These are phyloP conservation scores for Tetrapisispora pingtungensis DNA, from an alignment of 805 yeast species.

Conservation along the genomic window DNA sequence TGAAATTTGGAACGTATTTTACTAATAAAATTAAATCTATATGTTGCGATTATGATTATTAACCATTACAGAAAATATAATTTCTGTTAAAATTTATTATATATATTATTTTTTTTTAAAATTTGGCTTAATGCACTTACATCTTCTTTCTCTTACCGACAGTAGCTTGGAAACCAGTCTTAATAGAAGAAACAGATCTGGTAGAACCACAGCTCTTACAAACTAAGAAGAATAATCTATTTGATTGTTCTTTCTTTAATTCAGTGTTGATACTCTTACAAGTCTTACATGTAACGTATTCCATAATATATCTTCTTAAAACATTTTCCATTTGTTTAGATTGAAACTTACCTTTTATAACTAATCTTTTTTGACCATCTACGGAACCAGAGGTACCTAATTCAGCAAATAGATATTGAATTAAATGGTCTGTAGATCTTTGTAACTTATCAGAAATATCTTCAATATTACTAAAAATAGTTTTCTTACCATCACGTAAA, in stretches of 20 bases:
- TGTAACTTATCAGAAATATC: constrained; percentile 89
- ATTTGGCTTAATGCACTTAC: constrained; percentile 10
- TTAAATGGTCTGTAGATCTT: constrained; percentile 93
- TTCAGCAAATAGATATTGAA: constrained; percentile 94
- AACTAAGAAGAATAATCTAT: constrained; percentile 93
- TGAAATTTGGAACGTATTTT: background rate
- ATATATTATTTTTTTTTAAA: constrained; percentile 1
- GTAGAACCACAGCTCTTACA: constrained; percentile 98
- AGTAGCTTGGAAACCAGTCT: constrained; percentile 99
- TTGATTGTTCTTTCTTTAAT: constrained; percentile 87
- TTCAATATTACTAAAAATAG: constrained; percentile 91
- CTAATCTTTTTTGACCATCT: constrained; percentile 94
- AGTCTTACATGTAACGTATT: constrained; percentile 97
- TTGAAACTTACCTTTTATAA: constrained; percentile 96
- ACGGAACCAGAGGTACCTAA: constrained; percentile 99
- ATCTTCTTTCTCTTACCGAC: constrained; percentile 79
- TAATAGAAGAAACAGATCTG: constrained; percentile 91
- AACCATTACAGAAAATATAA: constrained; percentile 1
- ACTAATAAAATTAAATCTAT: background rate
- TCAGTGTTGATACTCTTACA: constrained; percentile 97
- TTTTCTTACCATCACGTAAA: constrained; percentile 96
- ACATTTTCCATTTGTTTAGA: constrained; percentile 96
- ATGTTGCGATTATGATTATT: constrained; percentile 2
- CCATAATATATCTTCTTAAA: constrained; percentile 89
- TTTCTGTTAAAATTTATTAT: constrained; percentile 4